Evolutionary conservation across 306 rosid genomes (phyloP).

Genomic region (Cotoneaster glaucophyllus): DNA sequence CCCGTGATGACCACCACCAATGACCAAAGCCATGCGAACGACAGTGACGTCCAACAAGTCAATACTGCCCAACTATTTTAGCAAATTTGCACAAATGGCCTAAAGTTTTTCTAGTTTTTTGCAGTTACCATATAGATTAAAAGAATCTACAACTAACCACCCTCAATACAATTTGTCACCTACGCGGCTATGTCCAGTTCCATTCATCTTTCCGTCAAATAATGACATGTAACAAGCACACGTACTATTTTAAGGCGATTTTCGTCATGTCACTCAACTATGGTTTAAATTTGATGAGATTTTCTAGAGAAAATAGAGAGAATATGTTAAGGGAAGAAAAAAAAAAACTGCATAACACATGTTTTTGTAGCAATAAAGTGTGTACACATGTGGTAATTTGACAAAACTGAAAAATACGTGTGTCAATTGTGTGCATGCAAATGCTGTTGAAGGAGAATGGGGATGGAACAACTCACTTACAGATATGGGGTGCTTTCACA

Average conservation of each 20-base stretch:
- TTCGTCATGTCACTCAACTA: background rate
- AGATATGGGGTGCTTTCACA: background rate
- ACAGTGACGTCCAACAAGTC: conserved; percentile 2
- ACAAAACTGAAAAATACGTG: background rate
- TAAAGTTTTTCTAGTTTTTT: background rate
- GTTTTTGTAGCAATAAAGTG: no score
- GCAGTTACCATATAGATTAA: background rate
- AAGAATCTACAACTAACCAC: background rate
- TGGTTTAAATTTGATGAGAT: background rate
- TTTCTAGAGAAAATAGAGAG: background rate
- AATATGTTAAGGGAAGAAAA: no score
- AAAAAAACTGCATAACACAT: no score
- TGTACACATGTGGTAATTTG: background rate
- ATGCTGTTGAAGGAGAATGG: background rate
- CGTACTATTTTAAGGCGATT: no score
- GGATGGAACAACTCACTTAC: background rate
- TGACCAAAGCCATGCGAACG: background rate
- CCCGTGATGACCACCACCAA: background rate
- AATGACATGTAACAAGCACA: no score
- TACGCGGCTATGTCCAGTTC: background rate
- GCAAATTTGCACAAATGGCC: background rate
- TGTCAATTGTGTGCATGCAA: background rate
- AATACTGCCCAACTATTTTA: background rate
- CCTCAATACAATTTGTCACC: background rate
- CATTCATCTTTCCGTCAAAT: background rate